Conservation (phyloP, 2,329 filamentous ascomycete genomes). For the Diaporthe capsici region DNA sequence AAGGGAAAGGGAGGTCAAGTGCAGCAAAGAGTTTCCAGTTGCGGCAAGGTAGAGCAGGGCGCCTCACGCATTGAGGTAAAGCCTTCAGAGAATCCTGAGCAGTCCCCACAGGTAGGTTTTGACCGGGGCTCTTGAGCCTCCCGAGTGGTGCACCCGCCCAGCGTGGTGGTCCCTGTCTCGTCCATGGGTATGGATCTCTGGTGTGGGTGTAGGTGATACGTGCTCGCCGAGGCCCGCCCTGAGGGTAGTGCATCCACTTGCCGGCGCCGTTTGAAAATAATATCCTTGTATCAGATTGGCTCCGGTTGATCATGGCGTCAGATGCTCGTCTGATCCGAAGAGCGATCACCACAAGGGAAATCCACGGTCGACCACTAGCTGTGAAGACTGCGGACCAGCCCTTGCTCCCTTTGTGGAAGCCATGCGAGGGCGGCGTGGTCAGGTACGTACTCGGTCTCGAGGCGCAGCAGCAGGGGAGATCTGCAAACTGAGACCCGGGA, state of each 20-base stretch:
- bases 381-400: slow-evolving; percentile 21
- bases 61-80: slow-evolving; percentile 52
- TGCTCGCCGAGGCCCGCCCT: slow-evolving; percentile 37
- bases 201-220: slow-evolving; percentile 43
- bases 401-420: slow-evolving; percentile 28
- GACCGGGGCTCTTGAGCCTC: slow-evolving; percentile 47
- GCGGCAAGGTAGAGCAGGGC: slow-evolving; percentile 50
- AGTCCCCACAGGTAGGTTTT: slow-evolving; percentile 51
- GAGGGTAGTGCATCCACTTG: slow-evolving; percentile 43
- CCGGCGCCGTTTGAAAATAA: slow-evolving; percentile 47
- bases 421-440: slow-evolving; percentile 33
- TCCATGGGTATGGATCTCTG: slow-evolving; percentile 45
- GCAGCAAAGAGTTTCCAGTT: slow-evolving; percentile 50
- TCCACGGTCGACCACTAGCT: slow-evolving; percentile 44
- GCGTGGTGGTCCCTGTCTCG: slow-evolving; percentile 47
- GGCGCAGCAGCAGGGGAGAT: slow-evolving; percentile 54
- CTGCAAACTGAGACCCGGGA: slow-evolving; percentile 58
- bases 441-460: slow-evolving; percentile 43
- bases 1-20: slow-evolving; percentile 43
- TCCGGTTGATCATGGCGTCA: slow-evolving; percentile 56
- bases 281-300: slow-evolving; percentile 53
- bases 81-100: slow-evolving; percentile 46
- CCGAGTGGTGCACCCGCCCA: slow-evolving; percentile 43
- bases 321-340: slow-evolving; percentile 57
- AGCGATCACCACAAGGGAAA: slow-evolving; percentile 55